Percentiles rank a stretch among this genome's conserved stretches.
These are phyloP conservation scores for Dictyostelium firmibasis DNA, from an alignment of 78 protist genomes.

Conservation along the genomic window DNA sequence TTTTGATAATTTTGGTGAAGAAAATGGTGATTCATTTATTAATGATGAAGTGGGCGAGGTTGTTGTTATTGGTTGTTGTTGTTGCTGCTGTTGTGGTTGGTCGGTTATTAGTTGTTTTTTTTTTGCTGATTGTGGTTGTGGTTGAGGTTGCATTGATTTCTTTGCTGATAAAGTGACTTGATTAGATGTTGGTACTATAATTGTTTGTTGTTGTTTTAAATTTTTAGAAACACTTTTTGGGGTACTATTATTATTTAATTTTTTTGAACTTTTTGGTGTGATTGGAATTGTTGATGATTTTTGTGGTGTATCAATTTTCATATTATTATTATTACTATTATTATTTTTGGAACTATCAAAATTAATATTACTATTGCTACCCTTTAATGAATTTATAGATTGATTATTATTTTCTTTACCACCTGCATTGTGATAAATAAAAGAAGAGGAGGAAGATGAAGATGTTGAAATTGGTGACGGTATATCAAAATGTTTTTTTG, in stretches of 20 bases:
- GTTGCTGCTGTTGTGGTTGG: neutral
- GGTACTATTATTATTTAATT: neutral
- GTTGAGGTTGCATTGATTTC: neutral
- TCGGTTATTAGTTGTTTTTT: too few species aligned
- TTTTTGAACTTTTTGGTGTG: neutral
- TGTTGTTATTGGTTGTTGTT: neutral
- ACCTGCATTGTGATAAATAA: neutral
- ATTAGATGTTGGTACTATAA: neutral
- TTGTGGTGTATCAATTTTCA: neutral
- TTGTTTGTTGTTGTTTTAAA: neutral
- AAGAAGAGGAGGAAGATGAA: neutral
- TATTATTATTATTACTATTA: neutral
- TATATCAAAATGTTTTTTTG: neutral
- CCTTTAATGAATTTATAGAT: neutral
- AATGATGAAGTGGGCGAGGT: neutral
- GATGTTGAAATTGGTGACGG: constrained; percentile 6
- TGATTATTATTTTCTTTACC: neutral
- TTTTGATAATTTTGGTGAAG: constrained; percentile 16
- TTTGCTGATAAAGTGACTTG: neutral
- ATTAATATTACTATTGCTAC: neutral
- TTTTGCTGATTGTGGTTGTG: neutral
- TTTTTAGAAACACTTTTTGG: constrained; percentile 6
- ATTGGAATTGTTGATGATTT: neutral
- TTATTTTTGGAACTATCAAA: neutral
- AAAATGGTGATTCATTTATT: constrained; percentile 5